Evolutionary conservation across 1,284 basidiomycete genomes (phyloP), one percentile per base, ranked within the genome.

Genomic region (Sporisorium scitamineum): DNA sequence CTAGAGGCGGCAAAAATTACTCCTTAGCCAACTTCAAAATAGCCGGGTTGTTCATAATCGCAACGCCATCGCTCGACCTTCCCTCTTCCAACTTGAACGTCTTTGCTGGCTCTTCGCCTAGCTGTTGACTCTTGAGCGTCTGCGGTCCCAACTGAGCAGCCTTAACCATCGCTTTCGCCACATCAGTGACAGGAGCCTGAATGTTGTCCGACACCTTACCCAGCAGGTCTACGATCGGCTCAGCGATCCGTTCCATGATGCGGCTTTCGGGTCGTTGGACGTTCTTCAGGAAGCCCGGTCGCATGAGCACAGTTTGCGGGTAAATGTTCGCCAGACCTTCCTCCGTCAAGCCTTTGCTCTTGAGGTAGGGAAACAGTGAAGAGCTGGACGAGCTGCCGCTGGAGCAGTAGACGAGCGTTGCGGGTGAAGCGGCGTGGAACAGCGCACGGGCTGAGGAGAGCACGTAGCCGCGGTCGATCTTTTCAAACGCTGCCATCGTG

Each of bases 401-500:
- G 2, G 92, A 93, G 62, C 91, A 84, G 81, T 93, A 93, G 11
- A 93, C 87, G 11, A 93, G 70, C 1, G 89, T 88, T 73, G 93
- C 91, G 1, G 13, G n/a, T 1, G 37, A n/a, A 0, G 37, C 16
- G 16, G 51, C 27, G 10, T 86, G 83, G 75, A 88, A 90, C 3
- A 92, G 91, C 14, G 89, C 90, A 52, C 88, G 87, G 9, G 91
- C 92, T 9, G 90, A 90, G 51, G 90, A 89, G 41, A 93, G 80
- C 22, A 93, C 92, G 80, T 92, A 93, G 80, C 91, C 91, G 80
- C 90, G 87, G 31, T 93, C 92, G 72, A 93, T 92, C 85, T 89
- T 90, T 82, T 91, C 90, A 65, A 93, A 93, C 3, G 87, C 87
- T 24, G 87, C 88, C 1, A 89, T 88, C 67, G 89, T 89, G 2